Base-by-base conservation (phyloP, 1,284 basidiomycete genomes). In the Trametes pubescens region DNA sequence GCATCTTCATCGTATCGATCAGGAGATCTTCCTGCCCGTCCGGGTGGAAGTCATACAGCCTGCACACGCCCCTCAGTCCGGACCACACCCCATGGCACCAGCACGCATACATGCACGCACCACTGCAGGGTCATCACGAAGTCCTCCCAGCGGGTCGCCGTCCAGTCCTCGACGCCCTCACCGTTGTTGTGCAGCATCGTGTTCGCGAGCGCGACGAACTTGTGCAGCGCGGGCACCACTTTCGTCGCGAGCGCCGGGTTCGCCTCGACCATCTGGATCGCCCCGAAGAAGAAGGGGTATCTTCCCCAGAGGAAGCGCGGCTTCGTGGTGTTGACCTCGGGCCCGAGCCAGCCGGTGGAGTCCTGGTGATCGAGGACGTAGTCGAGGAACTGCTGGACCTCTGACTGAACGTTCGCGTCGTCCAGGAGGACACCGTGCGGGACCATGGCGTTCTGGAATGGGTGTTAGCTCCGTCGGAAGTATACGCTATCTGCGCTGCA, bases 221-320 rank as follows among this genome's bases (percentile, higher is more conserved):
- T 84, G 71, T 85, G 76, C 62, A 86, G 64, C 6, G 83, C 81
- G 13, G 76, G 76, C 13, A 86, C 82, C 35, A 86, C 81, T 52
- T 73, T 68, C 44, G 77, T 75, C 4, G 81, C 81, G 47, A 83
- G 73, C 2, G 81, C 71, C 1, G 82, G 77, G 66, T 85, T 75
- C 34, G 75, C 78, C 70, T 86, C 85, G 8, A 81, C 79, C 81
- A 86, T 82, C 72, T 85, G 84, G 21, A 85, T 86, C 0, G 77
- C 78, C 18, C 84, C 85, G 59, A 86, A 82, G 71, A 86, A 78
- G 75, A 84, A 85, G 0, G 85, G 84, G 66, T 86, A 86, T 62
- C 84, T 82, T 49, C 84, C 86, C 86, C 85, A 86, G 11, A 87
- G 76, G 67, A 82, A 83, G 11, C 83, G 78, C 22, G 83, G 83